A percentile compares a stretch with the other conserved stretches of the same genome.
Conservation (phyloP, 805 yeast genomes). For the Grigorovia humatica region DNA sequence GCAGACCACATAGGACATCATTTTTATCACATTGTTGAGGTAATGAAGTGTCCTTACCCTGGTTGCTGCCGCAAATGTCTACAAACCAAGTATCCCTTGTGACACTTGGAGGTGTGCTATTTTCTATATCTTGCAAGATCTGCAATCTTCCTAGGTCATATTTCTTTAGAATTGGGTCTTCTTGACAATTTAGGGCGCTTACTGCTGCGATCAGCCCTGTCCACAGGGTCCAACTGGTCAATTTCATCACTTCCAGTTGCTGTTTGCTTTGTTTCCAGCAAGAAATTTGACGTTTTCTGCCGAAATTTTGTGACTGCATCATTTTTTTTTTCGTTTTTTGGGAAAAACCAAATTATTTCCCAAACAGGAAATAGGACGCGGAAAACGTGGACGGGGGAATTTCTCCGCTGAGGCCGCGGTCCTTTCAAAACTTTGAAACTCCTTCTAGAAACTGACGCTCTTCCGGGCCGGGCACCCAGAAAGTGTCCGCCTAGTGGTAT, state of each 20-base stretch:
- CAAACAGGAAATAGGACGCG: not conserved
- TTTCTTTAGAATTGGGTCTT: constrained; percentile 16
- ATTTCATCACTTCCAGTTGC: not conserved
- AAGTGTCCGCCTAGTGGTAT: not conserved
- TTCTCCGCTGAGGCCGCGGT: no score
- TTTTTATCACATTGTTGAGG: constrained; percentile 51
- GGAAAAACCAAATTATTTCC: not conserved
- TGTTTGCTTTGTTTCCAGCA: not conserved
- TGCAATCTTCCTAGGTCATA: constrained; percentile 29
- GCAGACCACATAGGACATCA: constrained; percentile 69
- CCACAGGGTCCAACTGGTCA: not conserved
- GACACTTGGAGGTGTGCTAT: constrained; percentile 71
- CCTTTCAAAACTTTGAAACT: no score
- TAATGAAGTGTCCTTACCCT: constrained; percentile 21
- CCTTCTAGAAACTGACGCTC: no score
- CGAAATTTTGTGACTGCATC: not conserved
- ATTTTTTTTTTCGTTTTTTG: not conserved
- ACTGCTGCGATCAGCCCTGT: not conserved
- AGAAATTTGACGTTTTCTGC: not conserved
- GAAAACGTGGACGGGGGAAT: not conserved
- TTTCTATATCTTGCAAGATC: constrained; percentile 30
- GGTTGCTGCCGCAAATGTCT: constrained; percentile 49
- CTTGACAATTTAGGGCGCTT: constrained; percentile 12
- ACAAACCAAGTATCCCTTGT: constrained; percentile 57
- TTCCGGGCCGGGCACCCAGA: no score